A percentile compares a stretch with the other conserved stretches of the same genome.
Conservation (phyloP, 164 flowering plant species). For the Vitis amurensis region DNA sequence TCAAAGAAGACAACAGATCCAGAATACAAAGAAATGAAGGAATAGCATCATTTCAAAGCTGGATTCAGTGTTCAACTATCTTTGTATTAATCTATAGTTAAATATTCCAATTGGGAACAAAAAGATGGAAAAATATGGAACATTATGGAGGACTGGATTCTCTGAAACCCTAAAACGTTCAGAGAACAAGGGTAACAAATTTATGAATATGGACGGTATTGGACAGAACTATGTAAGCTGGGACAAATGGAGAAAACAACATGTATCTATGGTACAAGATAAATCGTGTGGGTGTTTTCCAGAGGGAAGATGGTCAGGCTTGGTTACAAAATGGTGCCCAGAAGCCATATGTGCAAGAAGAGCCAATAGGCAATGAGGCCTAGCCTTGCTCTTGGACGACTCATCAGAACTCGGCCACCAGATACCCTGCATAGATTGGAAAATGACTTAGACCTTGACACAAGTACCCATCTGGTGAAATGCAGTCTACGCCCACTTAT, state of each 20-base stretch:
- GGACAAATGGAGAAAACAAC: constrained; percentile 5
- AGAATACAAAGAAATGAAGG: too few relatives aligned
- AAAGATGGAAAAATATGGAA: constrained; percentile 4
- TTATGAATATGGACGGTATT: constrained; percentile 2
- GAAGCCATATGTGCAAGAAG: constrained; percentile 75
- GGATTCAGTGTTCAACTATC: not conserved
- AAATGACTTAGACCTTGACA: not conserved
- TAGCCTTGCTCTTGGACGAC: constrained; percentile 84
- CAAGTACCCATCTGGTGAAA: not conserved
- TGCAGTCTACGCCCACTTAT: too few relatives aligned
- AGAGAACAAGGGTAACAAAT: constrained; percentile 24
- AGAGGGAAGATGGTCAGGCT: constrained; percentile 2
- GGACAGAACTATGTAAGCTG: not conserved
- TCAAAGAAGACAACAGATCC: too few relatives aligned
- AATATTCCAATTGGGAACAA: not conserved
- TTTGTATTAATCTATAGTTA: not conserved
- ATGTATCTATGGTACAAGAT: constrained; percentile 27
- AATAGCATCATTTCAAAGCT: not conserved
- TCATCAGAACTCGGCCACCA: constrained; percentile 78
- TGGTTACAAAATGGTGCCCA: constrained; percentile 76
- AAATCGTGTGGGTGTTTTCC: constrained; percentile 1
- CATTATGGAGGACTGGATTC: constrained; percentile 25
- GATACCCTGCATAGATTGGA: constrained; percentile 67
- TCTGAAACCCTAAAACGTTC: constrained; percentile 40
- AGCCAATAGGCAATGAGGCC: constrained; percentile 78